Conservation (phyloP, 2,329 filamentous ascomycete species). For the Shiraia bambusicola region DNA sequence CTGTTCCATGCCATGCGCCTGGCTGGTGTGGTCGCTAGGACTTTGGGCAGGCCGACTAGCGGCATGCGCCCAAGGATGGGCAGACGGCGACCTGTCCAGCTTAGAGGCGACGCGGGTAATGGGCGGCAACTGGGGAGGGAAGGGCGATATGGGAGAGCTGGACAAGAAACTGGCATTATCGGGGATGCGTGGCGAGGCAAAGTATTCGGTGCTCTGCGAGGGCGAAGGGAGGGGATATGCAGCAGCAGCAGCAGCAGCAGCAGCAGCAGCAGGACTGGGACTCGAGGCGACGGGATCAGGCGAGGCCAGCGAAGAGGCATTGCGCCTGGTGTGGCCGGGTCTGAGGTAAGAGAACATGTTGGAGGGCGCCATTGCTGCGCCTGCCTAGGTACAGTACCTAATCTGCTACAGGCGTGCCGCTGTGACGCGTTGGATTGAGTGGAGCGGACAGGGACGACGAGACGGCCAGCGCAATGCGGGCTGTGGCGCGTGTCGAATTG, state of each 20-base stretch:
- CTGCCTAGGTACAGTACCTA: conserved; percentile 10
- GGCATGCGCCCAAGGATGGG: conserved; percentile 9
- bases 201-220: conserved; percentile 33
- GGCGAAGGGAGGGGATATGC: conserved; percentile 30
- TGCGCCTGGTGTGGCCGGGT: conserved; percentile 43
- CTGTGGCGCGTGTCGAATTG: conserved; percentile 8
- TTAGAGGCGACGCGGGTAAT: conserved; percentile 43
- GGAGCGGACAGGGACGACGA: conserved; percentile 4
- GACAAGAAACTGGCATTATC: conserved; percentile 34
- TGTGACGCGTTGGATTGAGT: conserved; percentile 17
- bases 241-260: too few relatives aligned
- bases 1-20: conserved; percentile 14
- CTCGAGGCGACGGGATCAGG: conserved; percentile 28
- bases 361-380: conserved; percentile 46
- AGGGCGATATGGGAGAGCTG: conserved; percentile 41
- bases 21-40: conserved; percentile 7
- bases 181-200: conserved; percentile 33
- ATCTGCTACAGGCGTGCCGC: conserved; percentile 14
- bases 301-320: conserved; percentile 38
- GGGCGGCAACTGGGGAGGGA: conserved; percentile 43
- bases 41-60: conserved; percentile 13
- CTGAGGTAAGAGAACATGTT: conserved; percentile 46
- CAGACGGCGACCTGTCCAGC: conserved; percentile 24
- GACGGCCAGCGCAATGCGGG: conserved; percentile 1
- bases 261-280: conserved; percentile 25